Evolutionary conservation across 768 basidiomycete genomes (phyloP).

Genomic region (Gelatoporia subvermispora): DNA sequence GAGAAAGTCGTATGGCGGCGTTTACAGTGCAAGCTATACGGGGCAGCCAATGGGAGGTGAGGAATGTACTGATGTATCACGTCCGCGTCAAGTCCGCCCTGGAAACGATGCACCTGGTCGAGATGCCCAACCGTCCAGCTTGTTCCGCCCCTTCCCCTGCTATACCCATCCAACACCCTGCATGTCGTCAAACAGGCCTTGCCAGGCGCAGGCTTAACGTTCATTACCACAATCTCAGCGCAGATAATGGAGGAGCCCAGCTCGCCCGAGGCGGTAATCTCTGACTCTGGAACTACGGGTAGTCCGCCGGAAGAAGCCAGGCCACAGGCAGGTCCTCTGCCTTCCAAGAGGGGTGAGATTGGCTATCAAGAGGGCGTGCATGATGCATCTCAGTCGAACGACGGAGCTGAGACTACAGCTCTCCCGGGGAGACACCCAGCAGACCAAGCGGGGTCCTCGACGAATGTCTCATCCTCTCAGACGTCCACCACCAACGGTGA

Average conservation of each 20-base stretch:
- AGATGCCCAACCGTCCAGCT: neutral
- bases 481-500: constrained; percentile 12
- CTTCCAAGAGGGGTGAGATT: constrained; percentile 61
- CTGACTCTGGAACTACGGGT: neutral
- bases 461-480: constrained; percentile 9
- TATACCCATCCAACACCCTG: constrained; percentile 1
- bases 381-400: constrained; percentile 12
- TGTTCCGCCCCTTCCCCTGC: neutral
- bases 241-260: too few relatives aligned
- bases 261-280: too few relatives aligned
- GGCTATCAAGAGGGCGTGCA: constrained; percentile 47
- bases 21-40: too few relatives aligned
- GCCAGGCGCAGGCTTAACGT: constrained; percentile 19
- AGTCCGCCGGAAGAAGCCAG: constrained; percentile 5
- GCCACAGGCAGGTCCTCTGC: constrained; percentile 54
- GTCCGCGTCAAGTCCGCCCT: too few relatives aligned
- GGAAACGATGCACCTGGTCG: neutral
- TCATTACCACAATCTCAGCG: neutral
- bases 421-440: constrained; percentile 50
- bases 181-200: constrained; percentile 15
- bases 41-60: too few relatives aligned
- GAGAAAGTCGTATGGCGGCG: too few relatives aligned
- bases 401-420: constrained; percentile 6
- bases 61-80: too few relatives aligned
- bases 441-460: constrained; percentile 32